Percentiles rank a stretch among this genome's conserved stretches.
phyloP scores from a whole-genome alignment of 495 filamentous ascomycete species.

The Penicillium pancosmium region DNA sequence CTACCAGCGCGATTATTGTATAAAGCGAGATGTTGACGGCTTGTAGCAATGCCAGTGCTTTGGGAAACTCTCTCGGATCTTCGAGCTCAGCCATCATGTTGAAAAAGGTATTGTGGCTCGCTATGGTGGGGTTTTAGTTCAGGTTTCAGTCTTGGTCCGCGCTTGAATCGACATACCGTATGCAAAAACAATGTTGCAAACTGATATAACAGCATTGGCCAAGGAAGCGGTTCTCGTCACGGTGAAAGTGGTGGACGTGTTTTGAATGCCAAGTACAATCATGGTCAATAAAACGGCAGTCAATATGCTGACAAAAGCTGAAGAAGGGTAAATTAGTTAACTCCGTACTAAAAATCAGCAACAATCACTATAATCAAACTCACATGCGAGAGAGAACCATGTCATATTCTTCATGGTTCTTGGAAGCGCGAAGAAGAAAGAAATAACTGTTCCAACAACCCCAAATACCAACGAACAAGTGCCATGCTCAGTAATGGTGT shows the following conservation, averaged over 20 bases:
- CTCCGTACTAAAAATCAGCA: background rate
- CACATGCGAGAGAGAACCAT: conserved; percentile 66
- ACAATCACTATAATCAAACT: background rate
- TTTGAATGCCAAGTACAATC: conserved; percentile 57
- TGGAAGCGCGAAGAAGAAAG: conserved; percentile 66
- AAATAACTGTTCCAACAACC: conserved; percentile 65
- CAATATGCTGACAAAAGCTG: conserved; percentile 53
- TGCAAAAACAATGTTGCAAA: conserved; percentile 33
- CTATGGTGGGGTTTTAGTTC: background rate
- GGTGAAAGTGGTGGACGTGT: background rate
- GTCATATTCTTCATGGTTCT: conserved; percentile 64
- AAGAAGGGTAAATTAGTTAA: background rate
- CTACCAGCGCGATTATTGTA: conserved; percentile 47
- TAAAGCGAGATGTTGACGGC: conserved; percentile 69
- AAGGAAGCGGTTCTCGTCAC: background rate
- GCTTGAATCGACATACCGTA: conserved; percentile 1
- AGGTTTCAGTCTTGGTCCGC: background rate
- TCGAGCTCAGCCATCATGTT: conserved; percentile 76
- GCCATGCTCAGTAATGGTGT: conserved; percentile 64
- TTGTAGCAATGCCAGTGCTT: conserved; percentile 67
- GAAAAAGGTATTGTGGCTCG: conserved; percentile 67
- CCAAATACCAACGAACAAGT: conserved; percentile 73
- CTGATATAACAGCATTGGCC: conserved; percentile 6
- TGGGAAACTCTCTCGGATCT: conserved; percentile 65
- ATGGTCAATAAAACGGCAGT: conserved; percentile 68